phyloP scores from a whole-genome alignment of 2,329 filamentous ascomycete species.

The Ascochyta lentis region DNA sequence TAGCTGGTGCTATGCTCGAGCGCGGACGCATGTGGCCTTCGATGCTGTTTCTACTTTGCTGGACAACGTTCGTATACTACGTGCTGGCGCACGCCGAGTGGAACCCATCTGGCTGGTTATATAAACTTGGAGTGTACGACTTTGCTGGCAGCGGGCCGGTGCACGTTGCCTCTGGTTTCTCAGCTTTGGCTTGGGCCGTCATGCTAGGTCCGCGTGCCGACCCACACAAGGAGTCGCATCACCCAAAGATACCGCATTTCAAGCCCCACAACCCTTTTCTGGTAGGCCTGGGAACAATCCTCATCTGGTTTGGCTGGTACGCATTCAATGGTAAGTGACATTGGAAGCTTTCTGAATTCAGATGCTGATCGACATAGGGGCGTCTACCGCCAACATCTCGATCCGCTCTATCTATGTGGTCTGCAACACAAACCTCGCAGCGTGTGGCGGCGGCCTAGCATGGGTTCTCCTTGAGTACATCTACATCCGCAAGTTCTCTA shows the following conservation, averaged over 20 bases:
- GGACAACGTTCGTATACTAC: slow-evolving; percentile 48
- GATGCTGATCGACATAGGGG: slow-evolving; percentile 17
- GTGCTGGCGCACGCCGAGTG: slow-evolving; percentile 77
- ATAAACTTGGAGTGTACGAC: slow-evolving; percentile 71
- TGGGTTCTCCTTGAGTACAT: slow-evolving; percentile 63
- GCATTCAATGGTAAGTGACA: slow-evolving; percentile 50
- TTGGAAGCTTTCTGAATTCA: neutral
- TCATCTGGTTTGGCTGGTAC: slow-evolving; percentile 53
- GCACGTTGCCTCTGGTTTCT: slow-evolving; percentile 75
- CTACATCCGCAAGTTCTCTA: slow-evolving; percentile 57
- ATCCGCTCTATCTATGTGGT: slow-evolving; percentile 62
- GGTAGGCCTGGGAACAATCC: slow-evolving; percentile 74
- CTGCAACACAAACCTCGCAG: slow-evolving; percentile 66
- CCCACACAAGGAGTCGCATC: slow-evolving; percentile 58
- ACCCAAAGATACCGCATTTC: slow-evolving; percentile 63
- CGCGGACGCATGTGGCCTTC: slow-evolving; percentile 38
- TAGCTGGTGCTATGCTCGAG: slow-evolving; percentile 45
- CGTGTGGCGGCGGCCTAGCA: slow-evolving; percentile 60
- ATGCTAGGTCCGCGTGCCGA: slow-evolving; percentile 75
- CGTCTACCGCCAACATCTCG: slow-evolving; percentile 57
- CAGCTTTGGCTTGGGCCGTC: slow-evolving; percentile 74
- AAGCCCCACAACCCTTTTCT: slow-evolving; percentile 77
- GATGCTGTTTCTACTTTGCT: slow-evolving; percentile 45
- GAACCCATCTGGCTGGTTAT: slow-evolving; percentile 76
- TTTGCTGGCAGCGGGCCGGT: slow-evolving; percentile 79